A percentile compares a stretch with the other conserved stretches of the same genome.
These are phyloP conservation scores for Dimocarpus longan DNA, from an alignment of 345 rosid species.

Conservation along the genomic window DNA sequence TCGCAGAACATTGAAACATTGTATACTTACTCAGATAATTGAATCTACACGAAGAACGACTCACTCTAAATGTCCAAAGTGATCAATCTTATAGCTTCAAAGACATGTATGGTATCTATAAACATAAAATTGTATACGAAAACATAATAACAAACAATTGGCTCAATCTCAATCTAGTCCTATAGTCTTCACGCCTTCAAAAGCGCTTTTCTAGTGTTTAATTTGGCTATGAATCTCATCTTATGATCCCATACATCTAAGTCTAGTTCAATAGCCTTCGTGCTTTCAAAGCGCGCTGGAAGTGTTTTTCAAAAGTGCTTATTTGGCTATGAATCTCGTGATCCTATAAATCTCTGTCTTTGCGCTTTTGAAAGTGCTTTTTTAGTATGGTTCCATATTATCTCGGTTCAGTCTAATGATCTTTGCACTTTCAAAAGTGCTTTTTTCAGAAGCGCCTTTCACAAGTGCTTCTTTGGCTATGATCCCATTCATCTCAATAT, in stretches of 20 bases:
- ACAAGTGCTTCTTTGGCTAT: no score
- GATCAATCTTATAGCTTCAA: background rate
- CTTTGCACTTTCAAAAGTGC: no score
- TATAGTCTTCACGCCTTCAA: background rate
- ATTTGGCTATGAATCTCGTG: no score
- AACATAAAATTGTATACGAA: slow-evolving; percentile 1
- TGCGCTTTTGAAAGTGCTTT: background rate
- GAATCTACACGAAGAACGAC: background rate
- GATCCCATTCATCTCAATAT: no score
- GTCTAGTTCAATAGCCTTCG: background rate
- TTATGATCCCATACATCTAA: no score
- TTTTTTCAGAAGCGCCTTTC: no score
- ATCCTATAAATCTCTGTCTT: no score
- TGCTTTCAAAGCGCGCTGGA: background rate
- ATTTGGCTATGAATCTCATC: background rate
- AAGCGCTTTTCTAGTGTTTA: background rate
- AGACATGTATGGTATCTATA: background rate
- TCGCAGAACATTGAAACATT: background rate
- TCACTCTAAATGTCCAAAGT: background rate
- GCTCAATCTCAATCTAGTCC: background rate
- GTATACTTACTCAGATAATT: background rate
- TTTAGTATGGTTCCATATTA: no score
- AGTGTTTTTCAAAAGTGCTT: background rate
- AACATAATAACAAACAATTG: background rate
- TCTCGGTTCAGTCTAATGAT: no score